Conservation (phyloP, 176 grass and related monocot genomes). For the Eragrostis nindensis region DNA sequence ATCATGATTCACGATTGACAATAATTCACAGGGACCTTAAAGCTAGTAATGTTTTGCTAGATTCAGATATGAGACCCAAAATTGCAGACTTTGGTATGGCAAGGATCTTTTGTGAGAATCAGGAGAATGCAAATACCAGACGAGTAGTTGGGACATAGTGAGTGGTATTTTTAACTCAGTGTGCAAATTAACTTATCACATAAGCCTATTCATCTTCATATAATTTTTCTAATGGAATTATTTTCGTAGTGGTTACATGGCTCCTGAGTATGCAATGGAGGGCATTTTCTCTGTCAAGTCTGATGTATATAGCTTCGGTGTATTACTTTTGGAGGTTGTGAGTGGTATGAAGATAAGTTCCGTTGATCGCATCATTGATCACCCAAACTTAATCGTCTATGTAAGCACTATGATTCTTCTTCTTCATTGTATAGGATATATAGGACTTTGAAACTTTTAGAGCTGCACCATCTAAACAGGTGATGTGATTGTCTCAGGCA, state of each 20-base stretch:
- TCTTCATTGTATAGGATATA: not conserved
- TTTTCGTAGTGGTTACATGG: conserved; percentile 51
- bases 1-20: conserved; percentile 40
- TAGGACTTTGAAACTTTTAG: too few relatives aligned
- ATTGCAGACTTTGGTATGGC: conserved; percentile 54
- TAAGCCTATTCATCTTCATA: too few relatives aligned
- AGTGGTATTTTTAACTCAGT: not conserved
- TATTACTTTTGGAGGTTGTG: conserved; percentile 51
- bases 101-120: conserved; percentile 34
- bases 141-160: conserved; percentile 43
- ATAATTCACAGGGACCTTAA: conserved; percentile 40
- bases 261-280: conserved; percentile 62
- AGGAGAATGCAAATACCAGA: conserved; percentile 26
- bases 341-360: conserved; percentile 51
- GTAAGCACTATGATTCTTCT: conserved; percentile 30
- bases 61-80: conserved; percentile 38
- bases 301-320: conserved; percentile 52
- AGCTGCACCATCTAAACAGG: not conserved
- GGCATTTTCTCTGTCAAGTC: conserved; percentile 58
- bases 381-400: conserved; percentile 34
- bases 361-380: not conserved
- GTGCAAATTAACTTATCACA: too few relatives aligned
- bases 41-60: conserved; percentile 40
- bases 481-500: not conserved
- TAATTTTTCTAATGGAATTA: not conserved